Base-by-base conservation (phyloP, 148 eudicot species). In the Rheum nobile region DNA sequence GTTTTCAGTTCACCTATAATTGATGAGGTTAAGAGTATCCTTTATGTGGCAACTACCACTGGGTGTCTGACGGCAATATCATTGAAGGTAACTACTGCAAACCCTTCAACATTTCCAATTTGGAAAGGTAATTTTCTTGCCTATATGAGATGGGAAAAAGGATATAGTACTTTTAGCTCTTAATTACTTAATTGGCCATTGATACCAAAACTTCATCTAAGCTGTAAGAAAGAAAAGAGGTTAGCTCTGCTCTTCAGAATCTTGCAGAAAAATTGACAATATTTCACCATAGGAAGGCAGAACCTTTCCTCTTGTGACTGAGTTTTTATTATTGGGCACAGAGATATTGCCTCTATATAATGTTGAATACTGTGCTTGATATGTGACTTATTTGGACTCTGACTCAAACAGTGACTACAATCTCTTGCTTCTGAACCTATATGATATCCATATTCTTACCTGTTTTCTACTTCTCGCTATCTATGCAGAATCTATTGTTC, bases 1-100 rank as follows among this genome's bases (percentile, higher is more conserved):
- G 75, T 94, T 71, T 94, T 83, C 72, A 87, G 98, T 17, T 85
- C 98, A 75, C 97, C 98, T 75, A 86, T 81, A 65, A 83, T 94
- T 41, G 86, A 89, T 70, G 90, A 89, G 85, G 89, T 82, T 50
- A 63, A 9, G 37, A 24, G 69, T 1, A 22, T 14, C 29, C 44
- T 16, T 21, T 55, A 17, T 63, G 80, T 83, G 69, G 39, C 74
- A 29, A 74, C 67, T 75, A 74, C 38, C 34, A 21, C 85, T 84
- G 98, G 98, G 13, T 80, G 74, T 76, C 76, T 94, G 79, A 88
- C 88, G 71, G 96, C 97, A 76, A n/a, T 89, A 78, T 79, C 82
- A 8, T 57, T 94, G 13, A 82, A 80, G 84, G 90, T 85, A 65
- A 29, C 19, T 9, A 16, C 19, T 67, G 35, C 32, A 44, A 72